phyloP scores from a whole-genome alignment of 257 asterid genomes.

The Primulina tabacum region DNA sequence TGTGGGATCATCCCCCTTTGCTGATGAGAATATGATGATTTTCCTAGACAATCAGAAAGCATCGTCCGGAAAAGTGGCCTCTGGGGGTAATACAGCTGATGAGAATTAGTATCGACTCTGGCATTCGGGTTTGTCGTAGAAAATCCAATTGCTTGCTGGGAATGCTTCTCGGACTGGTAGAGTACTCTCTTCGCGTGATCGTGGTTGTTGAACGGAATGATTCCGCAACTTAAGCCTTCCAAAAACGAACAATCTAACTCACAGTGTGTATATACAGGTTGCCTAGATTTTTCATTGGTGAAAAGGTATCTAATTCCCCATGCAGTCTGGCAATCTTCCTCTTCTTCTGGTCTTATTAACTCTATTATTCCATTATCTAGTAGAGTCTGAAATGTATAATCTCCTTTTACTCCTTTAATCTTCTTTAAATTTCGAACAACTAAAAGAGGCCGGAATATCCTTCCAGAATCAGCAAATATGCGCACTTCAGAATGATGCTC shows the following conservation, averaged over 20 bases:
- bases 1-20: constrained; percentile 66
- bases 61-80: constrained; percentile 73
- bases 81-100: constrained; percentile 83
- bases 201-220: constrained; percentile 87
- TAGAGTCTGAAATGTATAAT: constrained; percentile 55
- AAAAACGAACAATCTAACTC: constrained; percentile 82
- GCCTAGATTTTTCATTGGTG: constrained; percentile 48
- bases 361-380: constrained; percentile 69
- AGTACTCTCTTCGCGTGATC: constrained; percentile 88
- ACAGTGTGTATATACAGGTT: constrained; percentile 74
- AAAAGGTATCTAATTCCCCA: constrained; percentile 74
- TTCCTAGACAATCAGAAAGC: constrained; percentile 84
- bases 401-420: constrained; percentile 55
- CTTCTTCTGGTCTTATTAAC: constrained; percentile 92
- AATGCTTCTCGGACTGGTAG: constrained; percentile 92
- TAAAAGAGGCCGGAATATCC: constrained; percentile 91
- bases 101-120: constrained; percentile 77
- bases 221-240: constrained; percentile 80
- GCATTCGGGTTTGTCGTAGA: constrained; percentile 63
- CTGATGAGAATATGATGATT: constrained; percentile 38
- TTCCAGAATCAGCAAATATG: constrained; percentile 88
- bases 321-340: constrained; percentile 82
- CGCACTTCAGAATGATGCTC: constrained; percentile 68
- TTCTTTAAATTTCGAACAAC: constrained; percentile 67
- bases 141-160: constrained; percentile 93